These are phyloP conservation scores for Coemansia sp. DNA, from an alignment of 192 early-diverging fungal genomes.

Conservation along the genomic window DNA sequence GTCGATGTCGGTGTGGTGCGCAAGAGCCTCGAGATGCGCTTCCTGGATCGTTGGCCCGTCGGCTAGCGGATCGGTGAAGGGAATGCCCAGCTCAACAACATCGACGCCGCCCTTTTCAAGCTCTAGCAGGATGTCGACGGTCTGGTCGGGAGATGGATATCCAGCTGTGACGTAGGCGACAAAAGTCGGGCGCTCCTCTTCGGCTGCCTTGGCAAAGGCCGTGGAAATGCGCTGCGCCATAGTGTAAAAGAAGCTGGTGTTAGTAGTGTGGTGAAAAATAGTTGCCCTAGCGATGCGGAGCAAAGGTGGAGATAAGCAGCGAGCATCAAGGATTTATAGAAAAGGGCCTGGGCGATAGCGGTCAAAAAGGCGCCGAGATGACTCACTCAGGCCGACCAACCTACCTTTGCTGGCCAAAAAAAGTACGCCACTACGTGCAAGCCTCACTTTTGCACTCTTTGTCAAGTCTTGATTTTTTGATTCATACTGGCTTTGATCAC, in stretches of 20 bases:
- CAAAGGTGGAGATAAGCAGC: neutral
- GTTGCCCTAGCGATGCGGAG: neutral
- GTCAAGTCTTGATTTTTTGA: neutral
- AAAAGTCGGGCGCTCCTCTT: slow-evolving; percentile 71
- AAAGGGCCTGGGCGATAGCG: neutral
- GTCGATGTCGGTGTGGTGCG: slow-evolving; percentile 74
- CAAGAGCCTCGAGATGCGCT: slow-evolving; percentile 73
- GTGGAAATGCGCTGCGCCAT: slow-evolving; percentile 41
- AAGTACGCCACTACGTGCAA: neutral
- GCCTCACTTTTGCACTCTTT: neutral
- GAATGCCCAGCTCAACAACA: slow-evolving; percentile 94
- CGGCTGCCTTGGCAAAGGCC: slow-evolving; percentile 37
- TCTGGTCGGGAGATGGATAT: slow-evolving; percentile 75
- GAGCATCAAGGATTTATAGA: neutral
- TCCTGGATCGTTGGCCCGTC: slow-evolving; percentile 98
- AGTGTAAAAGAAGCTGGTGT: neutral
- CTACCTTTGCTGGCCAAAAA: no score
- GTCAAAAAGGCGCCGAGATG: neutral
- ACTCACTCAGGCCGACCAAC: neutral
- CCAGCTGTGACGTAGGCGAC: slow-evolving; percentile 94
- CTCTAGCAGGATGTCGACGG: slow-evolving; percentile 82
- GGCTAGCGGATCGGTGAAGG: slow-evolving; percentile 96
- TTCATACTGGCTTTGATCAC: neutral
- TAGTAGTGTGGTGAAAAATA: neutral
- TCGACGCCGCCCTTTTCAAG: slow-evolving; percentile 91